phyloP scores from a whole-genome alignment of 2,329 filamentous ascomycete genomes.

The Sphaerulina musiva region DNA sequence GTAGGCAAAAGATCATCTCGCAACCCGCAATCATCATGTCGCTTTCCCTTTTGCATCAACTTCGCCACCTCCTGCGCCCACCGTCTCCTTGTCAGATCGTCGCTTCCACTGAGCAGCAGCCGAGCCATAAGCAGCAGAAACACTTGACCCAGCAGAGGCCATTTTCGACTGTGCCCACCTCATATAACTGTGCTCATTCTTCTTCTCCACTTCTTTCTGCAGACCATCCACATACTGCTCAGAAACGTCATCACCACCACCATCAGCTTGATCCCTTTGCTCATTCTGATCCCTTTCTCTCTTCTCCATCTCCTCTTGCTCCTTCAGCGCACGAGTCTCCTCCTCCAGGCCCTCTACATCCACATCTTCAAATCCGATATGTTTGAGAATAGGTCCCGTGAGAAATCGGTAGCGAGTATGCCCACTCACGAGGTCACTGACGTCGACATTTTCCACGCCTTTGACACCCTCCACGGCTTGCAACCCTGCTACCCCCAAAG shows the following conservation, averaged over 20 bases:
- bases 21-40: background rate
- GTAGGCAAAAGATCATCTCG: too few species aligned
- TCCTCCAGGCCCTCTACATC: slow-evolving; percentile 44
- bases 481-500: slow-evolving; percentile 76
- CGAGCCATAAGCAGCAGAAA: slow-evolving; percentile 21
- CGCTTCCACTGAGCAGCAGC: slow-evolving; percentile 15
- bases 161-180: slow-evolving; percentile 40
- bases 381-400: slow-evolving; percentile 46
- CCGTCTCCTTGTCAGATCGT: background rate
- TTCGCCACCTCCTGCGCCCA: background rate
- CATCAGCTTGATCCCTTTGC: slow-evolving; percentile 22
- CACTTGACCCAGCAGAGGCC: slow-evolving; percentile 27
- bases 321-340: slow-evolving; percentile 37
- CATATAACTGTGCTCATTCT: slow-evolving; percentile 41
- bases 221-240: slow-evolving; percentile 33
- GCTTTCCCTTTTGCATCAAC: background rate
- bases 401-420: slow-evolving; percentile 48
- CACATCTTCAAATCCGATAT: slow-evolving; percentile 49
- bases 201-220: slow-evolving; percentile 40
- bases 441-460: slow-evolving; percentile 56
- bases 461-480: slow-evolving; percentile 63
- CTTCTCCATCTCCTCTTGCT: slow-evolving; percentile 37
- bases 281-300: slow-evolving; percentile 25
- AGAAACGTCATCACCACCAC: slow-evolving; percentile 28
- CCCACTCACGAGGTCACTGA: slow-evolving; percentile 46